Conservation (phyloP, 2,329 filamentous ascomycete species). For the Penicillium sp. region DNA sequence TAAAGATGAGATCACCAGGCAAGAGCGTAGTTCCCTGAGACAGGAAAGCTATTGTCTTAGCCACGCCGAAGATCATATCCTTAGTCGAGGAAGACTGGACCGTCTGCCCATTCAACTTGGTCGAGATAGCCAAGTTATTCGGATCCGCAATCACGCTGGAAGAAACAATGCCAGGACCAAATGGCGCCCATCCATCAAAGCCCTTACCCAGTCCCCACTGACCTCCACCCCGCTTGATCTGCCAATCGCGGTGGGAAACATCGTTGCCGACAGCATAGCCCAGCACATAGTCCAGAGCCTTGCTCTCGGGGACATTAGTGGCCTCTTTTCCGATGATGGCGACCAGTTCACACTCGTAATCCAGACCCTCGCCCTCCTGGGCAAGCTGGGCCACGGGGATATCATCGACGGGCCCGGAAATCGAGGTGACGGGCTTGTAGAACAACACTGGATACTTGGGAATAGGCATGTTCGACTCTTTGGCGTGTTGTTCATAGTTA, state of each 20-base stretch:
- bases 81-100: constrained; percentile 50
- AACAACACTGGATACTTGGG: constrained; percentile 72
- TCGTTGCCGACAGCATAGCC: constrained; percentile 76
- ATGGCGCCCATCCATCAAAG: constrained; percentile 73
- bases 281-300: constrained; percentile 68
- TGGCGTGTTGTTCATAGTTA: constrained; percentile 70
- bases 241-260: constrained; percentile 76
- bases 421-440: constrained; percentile 66
- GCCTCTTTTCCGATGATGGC: constrained; percentile 68
- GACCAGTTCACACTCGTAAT: constrained; percentile 80
- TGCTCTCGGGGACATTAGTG: constrained; percentile 60
- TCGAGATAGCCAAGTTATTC: constrained; percentile 43
- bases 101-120: constrained; percentile 48
- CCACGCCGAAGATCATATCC: constrained; percentile 51
- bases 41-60: constrained; percentile 46
- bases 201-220: constrained; percentile 73
- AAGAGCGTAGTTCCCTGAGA: constrained; percentile 44
- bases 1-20: constrained; percentile 44
- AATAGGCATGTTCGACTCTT: constrained; percentile 65
- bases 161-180: constrained; percentile 68
- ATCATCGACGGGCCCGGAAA: constrained; percentile 62
- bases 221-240: constrained; percentile 63
- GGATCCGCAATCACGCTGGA: constrained; percentile 46
- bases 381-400: constrained; percentile 65
- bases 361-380: constrained; percentile 63